Conservation (phyloP, 2,329 filamentous ascomycete species). For the Stemphylium lycopersici region DNA sequence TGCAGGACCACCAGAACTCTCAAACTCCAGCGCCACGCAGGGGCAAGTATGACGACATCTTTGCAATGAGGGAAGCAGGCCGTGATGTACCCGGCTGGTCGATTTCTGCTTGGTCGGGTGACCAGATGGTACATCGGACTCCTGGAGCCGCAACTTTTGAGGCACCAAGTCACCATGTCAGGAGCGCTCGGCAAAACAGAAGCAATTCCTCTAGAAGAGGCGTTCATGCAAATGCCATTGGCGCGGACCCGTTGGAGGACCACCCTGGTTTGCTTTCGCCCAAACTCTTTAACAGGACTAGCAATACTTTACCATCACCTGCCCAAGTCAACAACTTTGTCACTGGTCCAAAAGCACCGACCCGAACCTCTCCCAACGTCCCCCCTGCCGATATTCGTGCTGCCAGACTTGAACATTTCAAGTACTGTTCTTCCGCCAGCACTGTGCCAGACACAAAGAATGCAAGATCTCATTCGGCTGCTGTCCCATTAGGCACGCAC, state of each 20-base stretch:
- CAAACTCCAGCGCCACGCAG: background rate
- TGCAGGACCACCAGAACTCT: conserved; percentile 3
- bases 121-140: background rate
- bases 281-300: background rate
- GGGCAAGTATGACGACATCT: conserved; percentile 3
- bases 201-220: background rate
- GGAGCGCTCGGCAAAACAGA: background rate
- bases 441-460: background rate
- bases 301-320: background rate
- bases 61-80: conserved; percentile 10
- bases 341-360: background rate
- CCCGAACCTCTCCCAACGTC: background rate
- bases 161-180: background rate
- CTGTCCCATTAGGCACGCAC: background rate
- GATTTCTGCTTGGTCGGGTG: conserved; percentile 9
- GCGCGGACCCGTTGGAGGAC: background rate
- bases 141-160: background rate
- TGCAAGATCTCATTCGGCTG: background rate
- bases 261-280: background rate
- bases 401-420: conserved; percentile 22
- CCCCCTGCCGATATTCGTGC: conserved; percentile 15
- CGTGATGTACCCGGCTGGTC: conserved; percentile 1
- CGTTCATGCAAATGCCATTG: background rate
- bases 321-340: background rate
- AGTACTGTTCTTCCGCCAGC: background rate